phyloP scores from a whole-genome alignment of 257 asterid genomes.

The Craterostigma plantagineum region DNA sequence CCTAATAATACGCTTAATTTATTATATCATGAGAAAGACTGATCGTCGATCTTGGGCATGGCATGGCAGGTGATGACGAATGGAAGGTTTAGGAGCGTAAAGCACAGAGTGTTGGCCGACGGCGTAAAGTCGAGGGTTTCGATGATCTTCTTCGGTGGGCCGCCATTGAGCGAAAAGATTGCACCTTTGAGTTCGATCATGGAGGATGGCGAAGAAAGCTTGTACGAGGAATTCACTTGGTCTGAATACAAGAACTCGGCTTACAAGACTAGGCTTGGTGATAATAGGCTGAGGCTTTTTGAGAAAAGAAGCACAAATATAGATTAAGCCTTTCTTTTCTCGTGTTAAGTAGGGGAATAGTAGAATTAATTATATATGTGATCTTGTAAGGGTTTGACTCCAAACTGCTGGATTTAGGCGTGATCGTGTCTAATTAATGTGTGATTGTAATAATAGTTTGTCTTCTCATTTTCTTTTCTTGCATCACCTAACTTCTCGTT shows the following conservation, averaged over 20 bases:
- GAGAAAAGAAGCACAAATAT: constrained; percentile 10
- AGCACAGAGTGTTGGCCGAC: constrained; percentile 42
- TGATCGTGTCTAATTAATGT: too few relatives aligned
- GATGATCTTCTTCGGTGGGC: constrained; percentile 60
- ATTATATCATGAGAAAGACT: background rate
- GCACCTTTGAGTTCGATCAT: constrained; percentile 20
- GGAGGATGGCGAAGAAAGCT: constrained; percentile 38
- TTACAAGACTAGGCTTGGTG: constrained; percentile 40
- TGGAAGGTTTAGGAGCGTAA: constrained; percentile 44
- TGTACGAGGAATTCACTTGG: constrained; percentile 64
- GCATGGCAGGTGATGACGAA: constrained; percentile 47
- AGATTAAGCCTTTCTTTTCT: too few relatives aligned
- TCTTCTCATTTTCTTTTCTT: too few relatives aligned
- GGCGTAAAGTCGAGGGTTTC: constrained; percentile 25
- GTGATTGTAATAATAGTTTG: too few relatives aligned
- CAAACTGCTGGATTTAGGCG: too few relatives aligned
- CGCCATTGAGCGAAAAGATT: constrained; percentile 31
- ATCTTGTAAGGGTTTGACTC: too few relatives aligned
- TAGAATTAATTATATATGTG: too few relatives aligned
- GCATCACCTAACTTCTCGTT: too few relatives aligned
- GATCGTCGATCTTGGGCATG: background rate
- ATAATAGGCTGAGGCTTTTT: constrained; percentile 28
- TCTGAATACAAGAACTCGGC: constrained; percentile 46
- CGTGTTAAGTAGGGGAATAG: too few relatives aligned
- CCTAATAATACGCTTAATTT: background rate